A percentile compares a stretch with the other conserved stretches of the same genome.
These are phyloP conservation scores for Plasmodium gallinaceum DNA, from an alignment of 169 alveolate genomes.

Conservation along the genomic window DNA sequence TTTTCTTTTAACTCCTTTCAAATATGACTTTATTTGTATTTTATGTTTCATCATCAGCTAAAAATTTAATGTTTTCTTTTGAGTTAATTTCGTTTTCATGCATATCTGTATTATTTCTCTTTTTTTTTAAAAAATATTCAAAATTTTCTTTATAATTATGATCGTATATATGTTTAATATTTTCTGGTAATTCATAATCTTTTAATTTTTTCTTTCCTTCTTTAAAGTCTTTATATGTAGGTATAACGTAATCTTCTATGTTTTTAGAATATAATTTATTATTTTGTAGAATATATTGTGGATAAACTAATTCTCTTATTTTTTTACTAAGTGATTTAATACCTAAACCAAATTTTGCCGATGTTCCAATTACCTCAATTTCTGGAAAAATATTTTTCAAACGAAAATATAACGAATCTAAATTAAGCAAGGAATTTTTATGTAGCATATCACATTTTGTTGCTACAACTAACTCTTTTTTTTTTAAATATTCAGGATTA, in stretches of 20 bases:
- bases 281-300: constrained; percentile 53
- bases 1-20: not conserved
- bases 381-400: constrained; percentile 79
- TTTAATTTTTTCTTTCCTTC: constrained; percentile 51
- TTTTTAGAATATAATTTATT: constrained; percentile 51
- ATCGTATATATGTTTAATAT: constrained; percentile 71
- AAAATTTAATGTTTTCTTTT: not conserved
- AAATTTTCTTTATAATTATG: constrained; percentile 67
- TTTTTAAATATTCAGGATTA: constrained; percentile 68
- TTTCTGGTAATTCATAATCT: constrained; percentile 61
- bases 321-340: constrained; percentile 71
- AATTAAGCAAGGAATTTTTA: constrained; percentile 82
- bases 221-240: constrained; percentile 31
- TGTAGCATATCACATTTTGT: constrained; percentile 90
- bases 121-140: constrained; percentile 64
- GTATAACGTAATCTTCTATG: constrained; percentile 69
- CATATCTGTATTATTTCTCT: not conserved
- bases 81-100: constrained; percentile 5
- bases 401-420: constrained; percentile 84
- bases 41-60: not conserved
- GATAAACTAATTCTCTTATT: constrained; percentile 68
- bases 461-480: constrained; percentile 79
- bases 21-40: not conserved
- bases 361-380: constrained; percentile 84
- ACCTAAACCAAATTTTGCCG: constrained; percentile 89